Evolutionary conservation across 306 rosid genomes (phyloP).

Genomic region (Dalbergia oliveri): DNA sequence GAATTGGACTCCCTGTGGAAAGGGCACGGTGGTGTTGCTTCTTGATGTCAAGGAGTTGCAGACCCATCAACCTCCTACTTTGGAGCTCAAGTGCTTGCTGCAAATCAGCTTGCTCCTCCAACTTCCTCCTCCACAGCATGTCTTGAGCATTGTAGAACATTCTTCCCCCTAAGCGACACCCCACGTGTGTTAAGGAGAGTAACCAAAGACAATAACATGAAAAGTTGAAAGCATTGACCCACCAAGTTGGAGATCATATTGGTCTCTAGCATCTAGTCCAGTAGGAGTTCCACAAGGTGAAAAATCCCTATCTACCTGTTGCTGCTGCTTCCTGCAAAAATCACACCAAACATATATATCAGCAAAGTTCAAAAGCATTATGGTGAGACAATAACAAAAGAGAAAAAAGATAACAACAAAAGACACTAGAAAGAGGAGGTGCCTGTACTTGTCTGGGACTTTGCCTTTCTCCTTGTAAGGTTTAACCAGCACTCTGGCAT

Average conservation of each 20-base stretch:
- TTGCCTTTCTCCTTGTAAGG: constrained; percentile 99
- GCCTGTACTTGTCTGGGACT: constrained; percentile 96
- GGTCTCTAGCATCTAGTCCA: constrained; percentile 84
- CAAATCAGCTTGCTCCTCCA: constrained; percentile 91
- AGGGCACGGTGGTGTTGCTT: constrained; percentile 79
- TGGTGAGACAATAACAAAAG: neutral
- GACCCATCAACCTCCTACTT: constrained; percentile 80
- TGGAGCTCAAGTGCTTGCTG: constrained; percentile 93
- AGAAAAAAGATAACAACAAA: neutral
- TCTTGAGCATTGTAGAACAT: constrained; percentile 88
- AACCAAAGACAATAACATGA: neutral
- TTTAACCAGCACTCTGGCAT: constrained; percentile 96
- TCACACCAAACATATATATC: neutral
- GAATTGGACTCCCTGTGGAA: constrained; percentile 77
- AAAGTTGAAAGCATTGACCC: constrained; percentile 29
- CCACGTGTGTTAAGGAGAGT: neutral
- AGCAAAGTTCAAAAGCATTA: constrained; percentile 23
- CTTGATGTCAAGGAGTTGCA: constrained; percentile 93
- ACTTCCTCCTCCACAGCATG: constrained; percentile 87
- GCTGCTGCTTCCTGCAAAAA: constrained; percentile 81
- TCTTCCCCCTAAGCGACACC: constrained; percentile 62
- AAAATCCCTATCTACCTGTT: constrained; percentile 81
- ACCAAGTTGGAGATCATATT: constrained; percentile 89
- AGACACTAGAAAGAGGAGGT: constrained; percentile 40
- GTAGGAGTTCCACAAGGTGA: constrained; percentile 96